Conservation (phyloP, 2,329 filamentous ascomycete genomes). For the Pseudocercospora vitis region DNA sequence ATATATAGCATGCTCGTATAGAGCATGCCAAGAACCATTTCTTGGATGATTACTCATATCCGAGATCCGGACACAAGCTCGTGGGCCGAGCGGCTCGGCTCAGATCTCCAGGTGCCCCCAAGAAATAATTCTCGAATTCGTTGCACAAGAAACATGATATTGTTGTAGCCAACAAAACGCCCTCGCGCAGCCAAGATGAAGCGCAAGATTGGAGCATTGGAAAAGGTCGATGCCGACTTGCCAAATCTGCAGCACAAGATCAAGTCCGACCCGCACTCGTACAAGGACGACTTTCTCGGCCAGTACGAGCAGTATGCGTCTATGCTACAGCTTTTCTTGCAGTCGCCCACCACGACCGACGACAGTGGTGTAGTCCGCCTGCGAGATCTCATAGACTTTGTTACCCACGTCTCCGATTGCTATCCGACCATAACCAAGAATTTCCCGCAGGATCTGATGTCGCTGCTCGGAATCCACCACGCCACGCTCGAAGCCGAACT, state of each 20-base stretch:
- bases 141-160: no score
- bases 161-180: no score
- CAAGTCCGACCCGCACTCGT: slow-evolving; percentile 81
- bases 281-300: slow-evolving; percentile 81
- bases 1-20: no score
- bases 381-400: slow-evolving; percentile 87
- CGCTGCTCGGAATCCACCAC: slow-evolving; percentile 80
- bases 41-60: no score
- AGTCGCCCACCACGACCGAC: slow-evolving; percentile 74
- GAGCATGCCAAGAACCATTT: no score
- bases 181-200: slow-evolving; percentile 66
- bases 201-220: slow-evolving; percentile 84
- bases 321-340: slow-evolving; percentile 86
- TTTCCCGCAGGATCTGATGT: slow-evolving; percentile 79
- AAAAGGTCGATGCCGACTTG: slow-evolving; percentile 92
- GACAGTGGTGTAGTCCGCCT: slow-evolving; percentile 79
- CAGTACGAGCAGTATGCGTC: slow-evolving; percentile 92
- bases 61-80: no score
- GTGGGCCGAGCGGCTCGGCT: no score
- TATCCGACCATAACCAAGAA: slow-evolving; percentile 76
- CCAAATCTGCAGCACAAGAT: slow-evolving; percentile 91
- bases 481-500: slow-evolving; percentile 77
- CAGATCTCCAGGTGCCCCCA: no score
- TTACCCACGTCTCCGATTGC: slow-evolving; percentile 90
- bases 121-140: no score